Conservation (phyloP, 768 basidiomycete species). For the Termitomyces sp. region DNA sequence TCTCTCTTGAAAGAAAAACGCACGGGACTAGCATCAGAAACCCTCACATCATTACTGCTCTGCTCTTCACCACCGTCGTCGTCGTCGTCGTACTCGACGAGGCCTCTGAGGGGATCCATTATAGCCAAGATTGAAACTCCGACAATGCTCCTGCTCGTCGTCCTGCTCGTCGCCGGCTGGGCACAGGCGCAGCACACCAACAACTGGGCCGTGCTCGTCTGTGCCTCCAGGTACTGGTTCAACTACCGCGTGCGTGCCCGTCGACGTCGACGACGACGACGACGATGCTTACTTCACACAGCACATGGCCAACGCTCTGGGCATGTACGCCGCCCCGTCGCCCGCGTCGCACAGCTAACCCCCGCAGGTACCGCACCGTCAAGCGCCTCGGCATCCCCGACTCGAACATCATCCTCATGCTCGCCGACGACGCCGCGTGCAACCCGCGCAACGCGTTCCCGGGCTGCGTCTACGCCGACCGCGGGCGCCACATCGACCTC, state of each 20-base stretch:
- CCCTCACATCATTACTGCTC: conserved; percentile 4
- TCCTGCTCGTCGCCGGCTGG: conserved; percentile 21
- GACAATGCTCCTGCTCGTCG: conserved; percentile 24
- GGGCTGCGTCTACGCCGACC: conserved; percentile 88
- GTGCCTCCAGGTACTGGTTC: conserved; percentile 95
- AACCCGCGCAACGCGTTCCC: conserved; percentile 90
- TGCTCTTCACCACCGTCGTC: conserved; percentile 57
- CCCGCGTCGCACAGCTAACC: background rate
- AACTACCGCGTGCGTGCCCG: conserved; percentile 79
- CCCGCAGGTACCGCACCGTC: conserved; percentile 90
- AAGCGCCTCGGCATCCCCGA: conserved; percentile 98
- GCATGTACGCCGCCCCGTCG: conserved; percentile 58
- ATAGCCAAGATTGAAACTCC: background rate
- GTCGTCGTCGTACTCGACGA: conserved; percentile 60
- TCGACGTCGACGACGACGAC: too few relatives aligned
- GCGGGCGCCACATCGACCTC: conserved; percentile 74
- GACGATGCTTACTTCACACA: conserved; percentile 20
- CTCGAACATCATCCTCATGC: conserved; percentile 98
- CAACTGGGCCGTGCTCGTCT: conserved; percentile 98
- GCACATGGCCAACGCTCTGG: conserved; percentile 98
- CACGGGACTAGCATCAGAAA: background rate
- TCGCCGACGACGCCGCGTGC: conserved; percentile 94
- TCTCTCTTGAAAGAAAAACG: conserved; percentile 21
- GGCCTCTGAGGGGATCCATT: conserved; percentile 23
- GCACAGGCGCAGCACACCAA: conserved; percentile 67